A percentile compares a stretch with the other conserved stretches of the same genome.
These are phyloP conservation scores for Fusarium citri DNA, from an alignment of 2,329 filamentous ascomycete species.

Conservation along the genomic window DNA sequence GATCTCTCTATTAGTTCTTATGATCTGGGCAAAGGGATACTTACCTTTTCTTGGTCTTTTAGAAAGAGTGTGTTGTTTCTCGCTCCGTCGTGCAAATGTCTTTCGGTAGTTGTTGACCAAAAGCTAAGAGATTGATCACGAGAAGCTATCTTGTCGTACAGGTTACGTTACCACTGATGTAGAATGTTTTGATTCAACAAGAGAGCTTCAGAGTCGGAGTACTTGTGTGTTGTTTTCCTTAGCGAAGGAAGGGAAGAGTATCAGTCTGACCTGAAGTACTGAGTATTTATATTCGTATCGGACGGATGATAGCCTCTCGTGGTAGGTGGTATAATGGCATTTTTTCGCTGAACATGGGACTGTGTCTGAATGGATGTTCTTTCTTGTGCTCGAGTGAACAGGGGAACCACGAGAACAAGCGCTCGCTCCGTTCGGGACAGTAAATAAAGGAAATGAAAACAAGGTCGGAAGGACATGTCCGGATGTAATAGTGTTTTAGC, in stretches of 20 bases:
- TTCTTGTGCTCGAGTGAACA: conserved; percentile 14
- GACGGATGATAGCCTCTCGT: conserved; percentile 4
- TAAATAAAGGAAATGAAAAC: conserved; percentile 6
- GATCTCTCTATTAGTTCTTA: conserved; percentile 30
- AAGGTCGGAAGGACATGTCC: conserved; percentile 13
- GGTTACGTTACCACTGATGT: conserved; percentile 33
- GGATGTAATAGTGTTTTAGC: background rate
- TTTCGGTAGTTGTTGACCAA: conserved; percentile 28
- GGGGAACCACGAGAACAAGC: conserved; percentile 12
- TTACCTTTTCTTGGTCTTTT: conserved; percentile 15
- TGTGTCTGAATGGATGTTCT: conserved; percentile 13
- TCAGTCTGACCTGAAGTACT: background rate
- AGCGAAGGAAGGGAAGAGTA: background rate
- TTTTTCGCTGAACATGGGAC: conserved; percentile 28
- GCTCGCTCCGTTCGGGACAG: background rate
- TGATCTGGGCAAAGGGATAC: conserved; percentile 7
- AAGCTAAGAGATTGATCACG: conserved; percentile 29
- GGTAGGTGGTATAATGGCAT: conserved; percentile 3
- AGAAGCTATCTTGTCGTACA: conserved; percentile 39
- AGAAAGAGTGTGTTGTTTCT: background rate
- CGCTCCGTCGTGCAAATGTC: conserved; percentile 24
- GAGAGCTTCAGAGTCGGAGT: conserved; percentile 11
- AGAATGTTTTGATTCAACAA: background rate
- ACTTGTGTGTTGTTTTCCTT: conserved; percentile 19
- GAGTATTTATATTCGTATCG: conserved; percentile 5